Percentiles rank a stretch among this genome's conserved stretches.
These are phyloP conservation scores for Diaporthe helianthi DNA, from an alignment of 2,329 filamentous ascomycete genomes.

Conservation along the genomic window DNA sequence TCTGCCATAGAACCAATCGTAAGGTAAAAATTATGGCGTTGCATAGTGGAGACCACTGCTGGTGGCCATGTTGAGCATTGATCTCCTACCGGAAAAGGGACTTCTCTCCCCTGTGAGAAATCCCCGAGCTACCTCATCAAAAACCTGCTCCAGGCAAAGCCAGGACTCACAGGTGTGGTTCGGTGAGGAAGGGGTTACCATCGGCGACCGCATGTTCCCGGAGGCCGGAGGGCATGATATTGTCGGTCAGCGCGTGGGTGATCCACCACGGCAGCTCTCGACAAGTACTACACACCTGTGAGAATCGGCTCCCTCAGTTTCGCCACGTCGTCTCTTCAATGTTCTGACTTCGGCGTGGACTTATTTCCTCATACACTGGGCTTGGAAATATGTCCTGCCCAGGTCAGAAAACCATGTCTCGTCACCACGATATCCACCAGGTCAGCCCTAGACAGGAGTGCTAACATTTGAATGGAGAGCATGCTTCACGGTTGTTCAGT, in stretches of 20 bases:
- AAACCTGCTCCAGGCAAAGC: constrained; percentile 40
- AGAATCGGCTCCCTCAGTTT: constrained; percentile 30
- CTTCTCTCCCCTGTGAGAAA: neutral
- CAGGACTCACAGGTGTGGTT: constrained; percentile 41
- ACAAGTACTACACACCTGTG: constrained; percentile 33
- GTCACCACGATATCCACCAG: constrained; percentile 34
- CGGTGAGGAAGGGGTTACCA: constrained; percentile 38
- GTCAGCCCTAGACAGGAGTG: constrained; percentile 33
- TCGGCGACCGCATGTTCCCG: constrained; percentile 41
- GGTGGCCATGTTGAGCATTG: neutral
- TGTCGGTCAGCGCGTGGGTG: constrained; percentile 39
- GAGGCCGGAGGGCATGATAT: constrained; percentile 40
- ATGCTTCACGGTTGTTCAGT: constrained; percentile 33
- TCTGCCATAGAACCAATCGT: neutral
- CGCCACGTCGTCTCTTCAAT: neutral
- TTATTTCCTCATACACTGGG: constrained; percentile 22
- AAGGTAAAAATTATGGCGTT: neutral
- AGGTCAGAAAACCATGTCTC: constrained; percentile 34
- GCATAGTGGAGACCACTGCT: neutral
- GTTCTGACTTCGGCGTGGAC: too few relatives aligned
- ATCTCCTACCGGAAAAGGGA: constrained; percentile 3
- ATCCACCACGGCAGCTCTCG: constrained; percentile 38
- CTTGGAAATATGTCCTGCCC: constrained; percentile 34
- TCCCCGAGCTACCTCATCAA: constrained; percentile 41
- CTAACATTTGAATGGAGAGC: constrained; percentile 33